phyloP scores from a whole-genome alignment of 352 stramenopile genomes.

The Phytophthora litchii region DNA sequence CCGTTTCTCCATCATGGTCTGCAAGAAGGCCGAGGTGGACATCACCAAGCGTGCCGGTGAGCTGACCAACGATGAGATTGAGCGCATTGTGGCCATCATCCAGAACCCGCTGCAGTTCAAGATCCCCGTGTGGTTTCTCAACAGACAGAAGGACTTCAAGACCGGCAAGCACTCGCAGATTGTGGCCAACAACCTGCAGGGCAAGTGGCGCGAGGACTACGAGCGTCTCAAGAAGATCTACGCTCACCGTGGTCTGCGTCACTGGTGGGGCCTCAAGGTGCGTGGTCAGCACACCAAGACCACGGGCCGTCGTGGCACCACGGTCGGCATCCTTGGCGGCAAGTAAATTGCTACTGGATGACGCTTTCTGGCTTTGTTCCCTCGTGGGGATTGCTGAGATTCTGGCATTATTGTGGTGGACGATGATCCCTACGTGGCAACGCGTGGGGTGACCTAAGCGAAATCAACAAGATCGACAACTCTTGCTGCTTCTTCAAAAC shows the following conservation, averaged over 20 bases:
- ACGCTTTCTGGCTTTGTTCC: conserved; percentile 41
- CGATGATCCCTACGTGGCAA: conserved; percentile 31
- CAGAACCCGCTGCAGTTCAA: conserved; percentile 99
- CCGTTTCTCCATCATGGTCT: conserved; percentile 94
- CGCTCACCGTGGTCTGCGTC: conserved; percentile 99
- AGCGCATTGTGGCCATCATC: conserved; percentile 99
- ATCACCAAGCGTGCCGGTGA: conserved; percentile 98
- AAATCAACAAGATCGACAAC: conserved; percentile 47
- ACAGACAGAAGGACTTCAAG: conserved; percentile 99
- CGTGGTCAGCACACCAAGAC: conserved; percentile 99
- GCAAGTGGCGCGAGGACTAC: conserved; percentile 99
- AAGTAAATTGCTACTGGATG: conserved; percentile 68
- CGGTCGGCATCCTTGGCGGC: conserved; percentile 82
- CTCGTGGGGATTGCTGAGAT: conserved; percentile 61
- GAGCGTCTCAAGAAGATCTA: conserved; percentile 99
- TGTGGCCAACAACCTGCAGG: conserved; percentile 98
- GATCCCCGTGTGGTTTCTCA: conserved; percentile 99
- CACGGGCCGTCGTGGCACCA: conserved; percentile 94
- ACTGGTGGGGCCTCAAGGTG: conserved; percentile 99
- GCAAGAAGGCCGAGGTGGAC: conserved; percentile 99
- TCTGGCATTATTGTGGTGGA: conserved; percentile 65
- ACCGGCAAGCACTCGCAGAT: conserved; percentile 99
- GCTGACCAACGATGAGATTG: conserved; percentile 99
- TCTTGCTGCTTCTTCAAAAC: conserved; percentile 45
- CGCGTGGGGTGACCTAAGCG: conserved; percentile 31